These are phyloP conservation scores for Glycine soja DNA, from an alignment of 306 rosid species.

Conservation along the genomic window DNA sequence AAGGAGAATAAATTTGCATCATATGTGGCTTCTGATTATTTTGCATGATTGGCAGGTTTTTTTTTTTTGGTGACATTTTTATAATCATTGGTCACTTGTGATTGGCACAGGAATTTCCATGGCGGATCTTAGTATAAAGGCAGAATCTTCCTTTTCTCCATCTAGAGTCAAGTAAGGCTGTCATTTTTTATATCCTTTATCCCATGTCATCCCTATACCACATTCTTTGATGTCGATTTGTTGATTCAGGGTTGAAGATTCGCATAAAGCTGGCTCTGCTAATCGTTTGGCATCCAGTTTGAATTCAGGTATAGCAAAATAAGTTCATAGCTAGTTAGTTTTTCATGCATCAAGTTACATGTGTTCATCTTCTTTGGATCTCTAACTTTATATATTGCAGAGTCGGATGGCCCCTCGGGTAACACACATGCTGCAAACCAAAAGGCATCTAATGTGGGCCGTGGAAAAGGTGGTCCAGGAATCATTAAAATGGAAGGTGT, in stretches of 20 bases:
- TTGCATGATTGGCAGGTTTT: constrained; percentile 31
- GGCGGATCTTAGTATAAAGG: constrained; percentile 79
- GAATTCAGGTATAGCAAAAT: constrained; percentile 65
- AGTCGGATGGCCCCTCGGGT: constrained; percentile 62
- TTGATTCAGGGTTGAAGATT: constrained; percentile 79
- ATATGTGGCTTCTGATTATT: constrained; percentile 39
- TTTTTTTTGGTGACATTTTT: constrained; percentile 23
- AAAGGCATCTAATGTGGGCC: constrained; percentile 68
- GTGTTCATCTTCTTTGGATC: constrained; percentile 39
- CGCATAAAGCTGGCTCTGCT: constrained; percentile 72
- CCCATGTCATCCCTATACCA: constrained; percentile 34
- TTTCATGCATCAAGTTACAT: background rate
- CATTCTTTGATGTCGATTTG: constrained; percentile 43
- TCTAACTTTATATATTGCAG: constrained; percentile 53
- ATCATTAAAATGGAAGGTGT: constrained; percentile 82
- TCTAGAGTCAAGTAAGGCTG: constrained; percentile 82
- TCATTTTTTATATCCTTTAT: constrained; percentile 33
- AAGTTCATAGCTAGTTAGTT: constrained; percentile 2
- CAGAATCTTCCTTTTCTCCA: constrained; percentile 83
- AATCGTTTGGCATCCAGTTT: constrained; percentile 71
- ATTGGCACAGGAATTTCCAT: constrained; percentile 68
- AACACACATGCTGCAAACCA: constrained; percentile 58
- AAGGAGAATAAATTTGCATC: constrained; percentile 33
- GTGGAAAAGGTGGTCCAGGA: constrained; percentile 71
- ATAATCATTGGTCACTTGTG: constrained; percentile 38